These are phyloP conservation scores for Aspergillus novoparasiticus DNA, from an alignment of 2,329 filamentous ascomycete species.

Conservation along the genomic window DNA sequence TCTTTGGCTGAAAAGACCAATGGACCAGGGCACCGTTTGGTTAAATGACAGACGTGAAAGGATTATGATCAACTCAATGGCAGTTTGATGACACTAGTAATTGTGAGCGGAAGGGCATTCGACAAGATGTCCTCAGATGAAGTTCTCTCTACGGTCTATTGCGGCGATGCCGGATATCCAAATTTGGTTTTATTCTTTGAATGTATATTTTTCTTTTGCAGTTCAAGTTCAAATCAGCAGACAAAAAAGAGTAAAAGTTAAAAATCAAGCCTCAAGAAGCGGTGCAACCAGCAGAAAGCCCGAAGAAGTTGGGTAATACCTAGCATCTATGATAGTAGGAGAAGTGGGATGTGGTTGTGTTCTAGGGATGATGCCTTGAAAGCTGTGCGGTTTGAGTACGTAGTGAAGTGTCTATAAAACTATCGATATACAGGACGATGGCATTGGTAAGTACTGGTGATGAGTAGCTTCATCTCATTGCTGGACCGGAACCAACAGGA, in stretches of 20 bases:
- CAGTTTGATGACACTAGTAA: background rate
- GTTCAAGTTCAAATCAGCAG: background rate
- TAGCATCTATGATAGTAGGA: background rate
- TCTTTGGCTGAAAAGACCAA: background rate
- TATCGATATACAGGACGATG: background rate
- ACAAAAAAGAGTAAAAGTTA: background rate
- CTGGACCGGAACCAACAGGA: background rate
- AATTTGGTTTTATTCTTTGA: background rate
- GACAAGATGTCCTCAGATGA: background rate
- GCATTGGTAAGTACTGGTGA: background rate
- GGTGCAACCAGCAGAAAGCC: background rate
- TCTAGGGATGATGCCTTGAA: background rate
- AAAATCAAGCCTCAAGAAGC: background rate
- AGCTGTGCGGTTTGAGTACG: background rate
- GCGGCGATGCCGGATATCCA: background rate
- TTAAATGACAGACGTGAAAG: background rate
- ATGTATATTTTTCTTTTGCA: background rate
- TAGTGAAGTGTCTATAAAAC: background rate
- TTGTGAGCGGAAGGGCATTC: background rate
- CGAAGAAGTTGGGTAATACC: background rate
- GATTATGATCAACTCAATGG: background rate
- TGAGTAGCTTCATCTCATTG: background rate
- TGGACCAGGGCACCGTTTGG: background rate
- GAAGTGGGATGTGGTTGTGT: background rate
- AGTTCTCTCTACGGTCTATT: background rate